Evolutionary conservation across 176 grass and related monocot species (phyloP).

Genomic region (Lolium multiflorum): DNA sequence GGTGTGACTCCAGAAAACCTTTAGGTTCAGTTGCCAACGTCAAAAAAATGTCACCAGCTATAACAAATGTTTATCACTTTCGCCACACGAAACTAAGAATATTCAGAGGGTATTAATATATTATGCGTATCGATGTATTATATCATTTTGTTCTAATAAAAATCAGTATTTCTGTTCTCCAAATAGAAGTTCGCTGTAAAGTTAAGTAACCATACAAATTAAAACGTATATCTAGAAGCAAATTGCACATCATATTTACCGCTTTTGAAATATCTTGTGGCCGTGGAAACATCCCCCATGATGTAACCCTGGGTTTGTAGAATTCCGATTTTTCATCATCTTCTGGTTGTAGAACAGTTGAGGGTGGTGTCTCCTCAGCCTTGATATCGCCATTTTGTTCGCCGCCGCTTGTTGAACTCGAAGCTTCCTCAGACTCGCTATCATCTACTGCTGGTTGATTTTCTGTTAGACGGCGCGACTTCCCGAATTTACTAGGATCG

Average conservation of each 20-base stretch:
- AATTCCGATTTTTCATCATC: slow-evolving; percentile 35
- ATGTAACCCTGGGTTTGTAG: slow-evolving; percentile 53
- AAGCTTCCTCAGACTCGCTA: slow-evolving; percentile 24
- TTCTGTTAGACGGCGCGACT: slow-evolving; percentile 29
- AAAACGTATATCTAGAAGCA: not conserved
- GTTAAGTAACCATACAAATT: not conserved
- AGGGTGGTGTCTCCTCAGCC: slow-evolving; percentile 30
- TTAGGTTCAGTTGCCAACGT: not conserved
- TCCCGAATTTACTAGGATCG: slow-evolving; percentile 53
- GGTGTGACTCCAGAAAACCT: not conserved
- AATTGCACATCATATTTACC: slow-evolving; percentile 37
- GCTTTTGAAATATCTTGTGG: slow-evolving; percentile 64
- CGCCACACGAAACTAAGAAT: not conserved
- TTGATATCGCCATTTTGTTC: slow-evolving; percentile 36
- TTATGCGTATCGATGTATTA: not conserved
- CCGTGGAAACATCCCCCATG: slow-evolving; percentile 61
- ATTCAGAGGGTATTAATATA: not conserved
- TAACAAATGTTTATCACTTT: slow-evolving; percentile 10
- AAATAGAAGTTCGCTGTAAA: not conserved
- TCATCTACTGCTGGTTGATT: slow-evolving; percentile 34
- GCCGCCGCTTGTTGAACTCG: slow-evolving; percentile 23
- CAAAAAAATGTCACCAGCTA: not conserved
- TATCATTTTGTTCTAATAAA: not conserved
- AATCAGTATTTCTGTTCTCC: not conserved
- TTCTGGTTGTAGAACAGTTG: slow-evolving; percentile 35